Evolutionary conservation across 768 basidiomycete species (phyloP).

Genomic region (Lyophyllum shimeji): DNA sequence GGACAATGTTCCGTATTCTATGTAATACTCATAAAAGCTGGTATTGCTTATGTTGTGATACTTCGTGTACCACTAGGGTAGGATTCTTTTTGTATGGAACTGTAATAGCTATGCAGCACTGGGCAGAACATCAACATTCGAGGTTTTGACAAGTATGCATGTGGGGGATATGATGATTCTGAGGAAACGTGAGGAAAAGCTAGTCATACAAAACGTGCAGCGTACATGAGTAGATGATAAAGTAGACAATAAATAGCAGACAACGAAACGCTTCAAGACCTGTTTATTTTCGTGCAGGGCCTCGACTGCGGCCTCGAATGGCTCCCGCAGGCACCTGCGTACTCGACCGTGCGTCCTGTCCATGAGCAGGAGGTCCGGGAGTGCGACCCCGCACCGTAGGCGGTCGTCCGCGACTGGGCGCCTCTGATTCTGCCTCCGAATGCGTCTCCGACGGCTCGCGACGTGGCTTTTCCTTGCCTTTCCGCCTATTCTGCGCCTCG

Average conservation of each 20-base stretch:
- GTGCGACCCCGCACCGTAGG: conserved; percentile 1
- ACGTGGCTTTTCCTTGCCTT: background rate
- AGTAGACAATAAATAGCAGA: background rate
- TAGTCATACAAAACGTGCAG: background rate
- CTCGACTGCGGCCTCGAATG: background rate
- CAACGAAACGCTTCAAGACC: background rate
- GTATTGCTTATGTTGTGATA: conserved; percentile 20
- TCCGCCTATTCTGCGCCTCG: background rate
- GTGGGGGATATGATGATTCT: background rate
- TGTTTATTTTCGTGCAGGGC: background rate
- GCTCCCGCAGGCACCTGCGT: background rate
- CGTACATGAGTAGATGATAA: background rate
- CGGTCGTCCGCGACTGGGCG: conserved; percentile 1
- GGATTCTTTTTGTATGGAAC: conserved; percentile 7
- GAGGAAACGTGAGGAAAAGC: background rate
- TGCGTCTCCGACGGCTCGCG: background rate
- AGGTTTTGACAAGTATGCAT: background rate
- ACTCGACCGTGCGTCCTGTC: background rate
- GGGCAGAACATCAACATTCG: background rate
- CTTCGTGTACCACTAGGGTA: conserved; percentile 13
- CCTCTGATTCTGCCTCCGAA: background rate
- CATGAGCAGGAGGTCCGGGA: conserved; percentile 2
- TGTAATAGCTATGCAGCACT: conserved; percentile 4
- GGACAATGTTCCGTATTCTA: conserved; percentile 6
- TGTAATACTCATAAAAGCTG: conserved; percentile 19